Base-by-base conservation (phyloP, 192 early-diverging fungal genomes). In the Gonapodya prolifera region DNA sequence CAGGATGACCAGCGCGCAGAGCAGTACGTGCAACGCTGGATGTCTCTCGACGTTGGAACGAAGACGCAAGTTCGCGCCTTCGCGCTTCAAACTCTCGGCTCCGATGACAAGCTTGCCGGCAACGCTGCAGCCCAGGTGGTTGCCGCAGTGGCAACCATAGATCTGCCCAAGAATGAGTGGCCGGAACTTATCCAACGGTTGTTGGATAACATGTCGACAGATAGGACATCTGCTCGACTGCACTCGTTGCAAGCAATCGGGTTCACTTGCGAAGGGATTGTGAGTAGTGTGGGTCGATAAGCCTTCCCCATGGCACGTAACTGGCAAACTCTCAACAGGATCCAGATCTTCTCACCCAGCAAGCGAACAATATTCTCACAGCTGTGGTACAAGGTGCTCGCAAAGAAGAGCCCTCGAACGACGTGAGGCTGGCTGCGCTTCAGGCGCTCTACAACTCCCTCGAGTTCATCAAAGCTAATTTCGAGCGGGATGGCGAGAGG, bases 331-430 rank as follows among this genome's bases (percentile, higher is more conserved):
- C 69, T 32, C 35, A 77, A 28, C 77, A 94, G 92, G 88, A 91
- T 70, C 92, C 92, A 31, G 87, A 92, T 34, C 89, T 95, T 69
- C 84, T 99, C 75, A 83, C 90, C 2, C 76, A 87, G 34, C 93
- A 98, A 81, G 87, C 95, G 77, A 95, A 96, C 82, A 83, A 88
- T 33, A 98, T 99, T 81, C 84, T 99, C 77, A 98, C 95, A 29
- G 94, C 96, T 0, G 93, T 99, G 69, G 90, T 94, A 16, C 92
- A 95, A 82, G 98, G 98, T 34, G 96, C 96, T n/a, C 90, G 92
- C 34, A 94, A 95, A 77, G 93, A 97, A 73, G 95, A 97, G 81
- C 88, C 91, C 35, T 91, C 82, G 79, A 88, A 93, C 75, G 91
- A 94, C 35, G 95, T 99, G 33, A 90, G 95, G 69, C 84, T 91